Conservation (phyloP, 805 yeast genomes). For the Zygosaccharomyces bailii region DNA sequence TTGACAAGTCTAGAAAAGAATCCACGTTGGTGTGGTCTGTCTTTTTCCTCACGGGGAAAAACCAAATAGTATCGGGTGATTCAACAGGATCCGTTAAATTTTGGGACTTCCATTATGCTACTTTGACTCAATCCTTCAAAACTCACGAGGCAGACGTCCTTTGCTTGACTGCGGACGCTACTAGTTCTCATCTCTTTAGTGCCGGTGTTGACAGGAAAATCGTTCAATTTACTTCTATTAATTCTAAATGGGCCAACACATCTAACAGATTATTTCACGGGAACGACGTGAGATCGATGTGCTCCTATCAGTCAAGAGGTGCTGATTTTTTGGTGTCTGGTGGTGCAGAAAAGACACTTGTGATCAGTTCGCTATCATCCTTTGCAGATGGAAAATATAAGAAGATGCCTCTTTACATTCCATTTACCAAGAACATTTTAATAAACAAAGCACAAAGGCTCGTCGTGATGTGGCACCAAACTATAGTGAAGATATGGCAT, state of each 20-base stretch:
- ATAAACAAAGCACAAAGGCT: constrained; percentile 47
- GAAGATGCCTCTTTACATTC: constrained; percentile 60
- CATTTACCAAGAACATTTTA: constrained; percentile 51
- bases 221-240: constrained; percentile 49
- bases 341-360: constrained; percentile 72
- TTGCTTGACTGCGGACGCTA: constrained; percentile 57
- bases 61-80: constrained; percentile 91
- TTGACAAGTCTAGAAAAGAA: constrained; percentile 81
- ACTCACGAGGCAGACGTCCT: constrained; percentile 91
- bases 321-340: constrained; percentile 72
- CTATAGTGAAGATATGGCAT: constrained; percentile 76
- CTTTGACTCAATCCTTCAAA: constrained; percentile 75
- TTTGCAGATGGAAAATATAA: constrained; percentile 69
- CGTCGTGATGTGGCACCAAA: constrained; percentile 78
- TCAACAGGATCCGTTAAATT: constrained; percentile 91
- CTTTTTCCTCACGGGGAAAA: constrained; percentile 52
- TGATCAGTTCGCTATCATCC: constrained; percentile 57
- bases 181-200: constrained; percentile 66
- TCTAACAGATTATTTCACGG: constrained; percentile 79
- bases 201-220: constrained; percentile 95
- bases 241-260: constrained; percentile 66
- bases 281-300: constrained; percentile 77
- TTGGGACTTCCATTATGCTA: constrained; percentile 80
- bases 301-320: constrained; percentile 64
- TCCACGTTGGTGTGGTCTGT: constrained; percentile 92